Percentiles rank a stretch among this genome's conserved stretches.
phyloP scores from a whole-genome alignment of 495 filamentous ascomycete species.

The Viridothelium virens region DNA sequence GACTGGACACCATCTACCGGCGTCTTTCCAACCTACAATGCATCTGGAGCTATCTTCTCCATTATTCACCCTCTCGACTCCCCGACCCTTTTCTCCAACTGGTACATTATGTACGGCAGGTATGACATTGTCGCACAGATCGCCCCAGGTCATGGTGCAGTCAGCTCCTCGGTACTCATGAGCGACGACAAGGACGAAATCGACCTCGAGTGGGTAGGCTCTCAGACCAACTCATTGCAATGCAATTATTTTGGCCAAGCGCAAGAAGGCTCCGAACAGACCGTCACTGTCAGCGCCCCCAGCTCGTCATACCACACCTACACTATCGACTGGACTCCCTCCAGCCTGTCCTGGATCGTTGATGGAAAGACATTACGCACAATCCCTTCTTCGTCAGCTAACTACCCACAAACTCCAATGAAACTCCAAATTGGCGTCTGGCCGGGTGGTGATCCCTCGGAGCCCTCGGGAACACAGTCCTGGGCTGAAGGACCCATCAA shows the following conservation, averaged over 20 bases:
- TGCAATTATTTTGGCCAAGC: slow-evolving; percentile 95
- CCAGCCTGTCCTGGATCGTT: slow-evolving; percentile 73
- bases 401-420: slow-evolving; percentile 89
- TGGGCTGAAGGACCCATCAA: slow-evolving; percentile 83
- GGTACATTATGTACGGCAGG: slow-evolving; percentile 67
- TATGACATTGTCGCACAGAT: slow-evolving; percentile 53
- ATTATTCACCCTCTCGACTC: slow-evolving; percentile 74
- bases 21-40: slow-evolving; percentile 53
- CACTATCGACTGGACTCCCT: slow-evolving; percentile 76
- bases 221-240: slow-evolving; percentile 58
- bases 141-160: slow-evolving; percentile 59
- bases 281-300: slow-evolving; percentile 48
- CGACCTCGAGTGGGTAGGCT: slow-evolving; percentile 79
- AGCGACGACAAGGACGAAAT: slow-evolving; percentile 93
- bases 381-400: slow-evolving; percentile 51
- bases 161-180: slow-evolving; percentile 78
- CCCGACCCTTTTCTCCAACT: slow-evolving; percentile 67
- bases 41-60: slow-evolving; percentile 76
- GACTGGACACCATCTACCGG: slow-evolving; percentile 63
- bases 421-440: slow-evolving; percentile 78
- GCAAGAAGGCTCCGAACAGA: slow-evolving; percentile 62
- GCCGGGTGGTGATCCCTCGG: slow-evolving; percentile 72
- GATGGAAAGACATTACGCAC: slow-evolving; percentile 64
- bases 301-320: slow-evolving; percentile 75
- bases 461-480: slow-evolving; percentile 67